phyloP scores from a whole-genome alignment of 805 yeast species.

The Saccharomycopsis fermentans region DNA sequence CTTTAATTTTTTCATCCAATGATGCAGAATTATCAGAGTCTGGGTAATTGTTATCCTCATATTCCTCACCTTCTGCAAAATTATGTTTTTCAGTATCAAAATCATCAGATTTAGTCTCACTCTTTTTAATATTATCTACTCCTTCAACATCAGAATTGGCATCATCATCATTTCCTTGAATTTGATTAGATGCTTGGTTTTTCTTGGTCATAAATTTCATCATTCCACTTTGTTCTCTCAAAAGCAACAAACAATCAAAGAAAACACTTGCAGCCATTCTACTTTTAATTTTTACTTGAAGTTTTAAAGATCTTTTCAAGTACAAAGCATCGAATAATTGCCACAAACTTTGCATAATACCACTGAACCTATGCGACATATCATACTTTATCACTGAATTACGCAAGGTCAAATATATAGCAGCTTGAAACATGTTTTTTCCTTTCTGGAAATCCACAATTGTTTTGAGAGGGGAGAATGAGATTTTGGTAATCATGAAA shows the following conservation, averaged over 20 bases:
- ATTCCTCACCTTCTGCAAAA: neutral
- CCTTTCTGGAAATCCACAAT: slow-evolving; percentile 66
- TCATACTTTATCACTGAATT: slow-evolving; percentile 88
- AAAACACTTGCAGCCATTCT: slow-evolving; percentile 90
- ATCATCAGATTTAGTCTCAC: neutral
- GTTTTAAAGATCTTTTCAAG: slow-evolving; percentile 35
- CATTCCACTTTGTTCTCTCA: slow-evolving; percentile 85
- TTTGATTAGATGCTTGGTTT: slow-evolving; percentile 9
- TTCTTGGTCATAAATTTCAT: slow-evolving; percentile 38
- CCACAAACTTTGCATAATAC: slow-evolving; percentile 94
- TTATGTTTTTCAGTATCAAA: neutral
- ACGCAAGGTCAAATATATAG: slow-evolving; percentile 56
- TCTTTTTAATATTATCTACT: slow-evolving; percentile 11
- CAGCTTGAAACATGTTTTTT: slow-evolving; percentile 53
- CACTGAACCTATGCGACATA: slow-evolving; percentile 84
- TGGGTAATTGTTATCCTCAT: slow-evolving; percentile 20
- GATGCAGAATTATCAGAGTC: slow-evolving; percentile 25
- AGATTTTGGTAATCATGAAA: slow-evolving; percentile 67
- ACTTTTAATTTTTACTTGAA: slow-evolving; percentile 53
- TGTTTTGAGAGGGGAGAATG: slow-evolving; percentile 62
- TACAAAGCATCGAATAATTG: slow-evolving; percentile 63
- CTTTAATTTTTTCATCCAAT: slow-evolving; percentile 26
- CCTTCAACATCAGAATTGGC: slow-evolving; percentile 21
- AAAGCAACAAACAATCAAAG: slow-evolving; percentile 78
- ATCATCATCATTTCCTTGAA: slow-evolving; percentile 22